Evolutionary conservation across 2,329 filamentous ascomycete genomes (phyloP), one percentile per base, ranked within the genome.

Genomic region (Sclerotiophoma versabilis): DNA sequence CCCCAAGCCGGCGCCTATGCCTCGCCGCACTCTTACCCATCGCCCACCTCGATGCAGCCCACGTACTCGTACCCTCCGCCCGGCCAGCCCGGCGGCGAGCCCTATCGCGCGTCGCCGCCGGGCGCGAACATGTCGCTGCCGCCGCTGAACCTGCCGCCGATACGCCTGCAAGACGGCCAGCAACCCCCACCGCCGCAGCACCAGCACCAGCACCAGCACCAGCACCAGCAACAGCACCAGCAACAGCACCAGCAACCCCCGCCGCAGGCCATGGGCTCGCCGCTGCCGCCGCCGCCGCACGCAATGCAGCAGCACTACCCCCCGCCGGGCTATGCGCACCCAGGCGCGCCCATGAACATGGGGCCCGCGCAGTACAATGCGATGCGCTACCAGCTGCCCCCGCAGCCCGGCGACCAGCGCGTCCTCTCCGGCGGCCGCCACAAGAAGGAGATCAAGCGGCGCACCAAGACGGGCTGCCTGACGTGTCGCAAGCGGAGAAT

Each of bases 361-460:
- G 77, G 75, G 47, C 79, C 78, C 17, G 76, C 79, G 63, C 79
- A 79, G 39, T 77, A 75, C 57, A 49, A 49, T 22, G 64, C 65
- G 49, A 80, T 84, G 77, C 81, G 83, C 68, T 86, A 84, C 69
- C 79, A 83, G 54, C 73, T 86, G 34, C 81, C 84, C 59, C 76
- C 84, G 71, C 62, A 64, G 37, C 27, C 33, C 29, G 64, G 64
- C 41, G 76, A 80, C 76, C 62, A 81, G 69, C 79, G 82, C 63
- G 80, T 86, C 58, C 80, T 87, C 73, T 84, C 83, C 19, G 83
- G 85, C 55, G 84, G 83, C 41, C 80, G 87, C 65, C 85, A 89
- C 72, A 86, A 85, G 75, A 87, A 89, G 77, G 87, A 91, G 76
- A 89, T 91, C 73, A 91, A 91, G 78, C 82, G 88, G 63, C 81